These are phyloP conservation scores for Dryadomyces sulphureus DNA, from an alignment of 2,329 filamentous ascomycete species.

Conservation along the genomic window DNA sequence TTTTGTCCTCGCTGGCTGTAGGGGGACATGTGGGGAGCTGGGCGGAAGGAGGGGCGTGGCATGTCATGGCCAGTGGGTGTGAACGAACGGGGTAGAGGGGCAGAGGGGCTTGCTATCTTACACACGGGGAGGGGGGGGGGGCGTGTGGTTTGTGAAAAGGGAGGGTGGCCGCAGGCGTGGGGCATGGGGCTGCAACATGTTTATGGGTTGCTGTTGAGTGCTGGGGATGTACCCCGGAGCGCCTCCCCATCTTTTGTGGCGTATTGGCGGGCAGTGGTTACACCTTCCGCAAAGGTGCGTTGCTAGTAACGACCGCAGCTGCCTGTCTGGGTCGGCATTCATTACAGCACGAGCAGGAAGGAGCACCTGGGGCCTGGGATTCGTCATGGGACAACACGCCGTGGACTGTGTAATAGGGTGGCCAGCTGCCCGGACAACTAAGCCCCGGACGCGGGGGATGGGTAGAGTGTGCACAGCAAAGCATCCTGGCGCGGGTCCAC, in stretches of 20 bases:
- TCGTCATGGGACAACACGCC: too few relatives aligned
- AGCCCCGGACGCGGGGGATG: too few relatives aligned
- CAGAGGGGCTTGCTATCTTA: neutral
- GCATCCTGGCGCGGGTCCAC: too few relatives aligned
- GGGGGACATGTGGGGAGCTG: constrained; percentile 10
- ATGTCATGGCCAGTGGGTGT: constrained; percentile 2
- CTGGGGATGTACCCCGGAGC: constrained; percentile 6
- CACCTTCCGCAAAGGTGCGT: too few relatives aligned
- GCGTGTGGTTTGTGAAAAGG: constrained; percentile 1
- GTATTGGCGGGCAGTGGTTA: neutral
- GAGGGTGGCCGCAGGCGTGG: neutral
- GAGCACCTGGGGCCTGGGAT: too few relatives aligned
- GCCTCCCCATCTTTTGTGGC: constrained; percentile 3
- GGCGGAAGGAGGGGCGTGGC: constrained; percentile 6
- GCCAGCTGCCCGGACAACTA: too few relatives aligned
- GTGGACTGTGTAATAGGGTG: too few relatives aligned
- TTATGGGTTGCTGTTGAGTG: neutral
- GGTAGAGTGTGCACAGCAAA: too few relatives aligned
- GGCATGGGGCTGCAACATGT: neutral
- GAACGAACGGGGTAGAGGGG: neutral
- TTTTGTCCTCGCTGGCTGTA: constrained; percentile 5
- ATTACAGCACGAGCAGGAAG: too few relatives aligned
- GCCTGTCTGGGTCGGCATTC: too few relatives aligned
- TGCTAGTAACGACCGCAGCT: too few relatives aligned
- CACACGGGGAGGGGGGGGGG: neutral